A percentile compares a stretch with the other conserved stretches of the same genome.
Evolutionary conservation across 2,329 filamentous ascomycete species (phyloP).

Genomic region (Seiridium unicorne): DNA sequence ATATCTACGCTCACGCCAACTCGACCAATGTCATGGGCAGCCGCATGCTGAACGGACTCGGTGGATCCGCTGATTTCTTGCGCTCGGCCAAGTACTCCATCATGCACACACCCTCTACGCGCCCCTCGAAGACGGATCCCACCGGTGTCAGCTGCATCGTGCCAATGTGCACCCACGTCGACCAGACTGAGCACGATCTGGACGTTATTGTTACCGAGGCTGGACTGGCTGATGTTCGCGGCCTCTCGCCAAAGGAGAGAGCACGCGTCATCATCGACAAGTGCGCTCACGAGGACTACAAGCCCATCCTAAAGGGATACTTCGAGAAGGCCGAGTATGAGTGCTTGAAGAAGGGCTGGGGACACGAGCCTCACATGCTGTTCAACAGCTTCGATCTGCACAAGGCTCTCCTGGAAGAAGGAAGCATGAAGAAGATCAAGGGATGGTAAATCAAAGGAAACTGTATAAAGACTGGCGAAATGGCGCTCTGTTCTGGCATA

Average conservation of each 20-base stretch:
- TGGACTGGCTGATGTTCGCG: constrained; percentile 82
- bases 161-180: constrained; percentile 90
- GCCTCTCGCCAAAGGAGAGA: constrained; percentile 75
- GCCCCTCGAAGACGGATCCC: constrained; percentile 79
- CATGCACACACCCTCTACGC: constrained; percentile 86
- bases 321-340: constrained; percentile 84
- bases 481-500: neutral
- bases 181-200: constrained; percentile 91
- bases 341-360: constrained; percentile 82
- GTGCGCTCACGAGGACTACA: constrained; percentile 83
- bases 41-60: constrained; percentile 75
- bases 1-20: constrained; percentile 94
- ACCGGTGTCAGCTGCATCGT: constrained; percentile 83
- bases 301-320: constrained; percentile 78
- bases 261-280: constrained; percentile 84
- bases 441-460: constrained; percentile 48
- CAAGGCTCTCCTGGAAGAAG: constrained; percentile 75
- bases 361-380: constrained; percentile 84
- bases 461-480: neutral
- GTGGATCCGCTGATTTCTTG: constrained; percentile 72
- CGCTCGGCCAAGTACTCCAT: constrained; percentile 75
- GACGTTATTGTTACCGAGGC: constrained; percentile 78
- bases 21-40: constrained; percentile 85
- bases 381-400: constrained; percentile 91
- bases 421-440: constrained; percentile 80